Evolutionary conservation across 805 yeast species (phyloP).

Genomic region (Yarrowia sp.): DNA sequence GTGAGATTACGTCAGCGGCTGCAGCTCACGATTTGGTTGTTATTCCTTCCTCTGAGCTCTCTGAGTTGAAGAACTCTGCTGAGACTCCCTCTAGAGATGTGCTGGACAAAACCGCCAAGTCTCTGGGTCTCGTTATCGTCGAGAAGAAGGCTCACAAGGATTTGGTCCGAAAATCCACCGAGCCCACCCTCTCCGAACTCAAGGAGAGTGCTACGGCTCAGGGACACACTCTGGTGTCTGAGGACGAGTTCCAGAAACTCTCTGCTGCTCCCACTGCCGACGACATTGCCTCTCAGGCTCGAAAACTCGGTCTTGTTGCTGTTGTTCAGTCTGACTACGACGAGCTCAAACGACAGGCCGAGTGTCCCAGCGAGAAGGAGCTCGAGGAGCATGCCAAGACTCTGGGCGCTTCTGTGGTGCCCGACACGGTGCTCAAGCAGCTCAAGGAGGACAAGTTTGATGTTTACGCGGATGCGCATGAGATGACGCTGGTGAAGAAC

Average conservation of each 20-base stretch:
- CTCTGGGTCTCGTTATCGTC: slow-evolving; percentile 38
- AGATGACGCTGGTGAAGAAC: background rate
- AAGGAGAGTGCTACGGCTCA: slow-evolving; percentile 48
- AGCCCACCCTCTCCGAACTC: slow-evolving; percentile 48
- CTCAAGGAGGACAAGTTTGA: background rate
- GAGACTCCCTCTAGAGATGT: background rate
- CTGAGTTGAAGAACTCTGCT: background rate
- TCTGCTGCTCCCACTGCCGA: slow-evolving; percentile 43
- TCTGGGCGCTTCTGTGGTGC: slow-evolving; percentile 36
- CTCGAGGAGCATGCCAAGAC: slow-evolving; percentile 38
- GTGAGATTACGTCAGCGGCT: background rate
- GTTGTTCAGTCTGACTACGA: slow-evolving; percentile 43
- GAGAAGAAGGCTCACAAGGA: slow-evolving; percentile 42
- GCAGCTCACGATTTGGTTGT: background rate
- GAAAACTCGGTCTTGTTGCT: slow-evolving; percentile 41
- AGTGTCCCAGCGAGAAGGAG: slow-evolving; percentile 43
- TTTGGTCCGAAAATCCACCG: background rate
- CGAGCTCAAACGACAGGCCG: slow-evolving; percentile 42
- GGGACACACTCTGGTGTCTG: slow-evolving; percentile 51
- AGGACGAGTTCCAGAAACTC: slow-evolving; percentile 49
- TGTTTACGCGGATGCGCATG: background rate
- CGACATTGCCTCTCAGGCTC: slow-evolving; percentile 40
- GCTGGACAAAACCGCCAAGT: slow-evolving; percentile 6
- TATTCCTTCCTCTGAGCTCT: background rate
- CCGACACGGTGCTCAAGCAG: slow-evolving; percentile 40